Base-by-base conservation (phyloP, 2,329 filamentous ascomycete genomes). In the Pseudogymnoascus sp. region DNA sequence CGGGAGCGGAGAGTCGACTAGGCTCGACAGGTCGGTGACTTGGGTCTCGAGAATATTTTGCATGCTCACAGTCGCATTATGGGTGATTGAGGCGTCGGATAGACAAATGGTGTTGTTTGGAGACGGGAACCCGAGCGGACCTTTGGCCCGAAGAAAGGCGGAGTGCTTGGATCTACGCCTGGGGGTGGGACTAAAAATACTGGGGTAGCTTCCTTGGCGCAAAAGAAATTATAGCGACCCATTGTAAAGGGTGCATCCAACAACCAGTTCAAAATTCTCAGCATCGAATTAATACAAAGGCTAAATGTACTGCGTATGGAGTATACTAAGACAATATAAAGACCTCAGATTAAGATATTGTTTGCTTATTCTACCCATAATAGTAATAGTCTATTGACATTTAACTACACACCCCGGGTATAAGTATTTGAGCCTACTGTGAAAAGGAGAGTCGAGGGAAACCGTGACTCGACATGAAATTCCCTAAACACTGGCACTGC, bases 31-130 rank as follows among this genome's bases (percentile, higher is more conserved):
- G 65, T 74, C 72, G 14, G 66, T 69, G 28, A 74, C 71, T 69
- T 75, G 73, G 41, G 54, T 64, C 67, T 74, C 71, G 45, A 75
- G 69, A 34, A 69, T 69, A 65, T 74, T 74, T 57, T 62, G 54
- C 72, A 73, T 74, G 67, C 69, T 74, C 71, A 73, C 71, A 62
- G 39, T 34, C 51, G 28, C 51, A 57, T 57, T 21, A 57, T 57
- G 51, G 51, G 48, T 51, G 23, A 57, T 57, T 57, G 51, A 21
- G 51, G 51, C 51, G 51, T 57, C 16, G 51, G 51, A 57, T 21
- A 57, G 51, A 57, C 51, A 57, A 36, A 21, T 57, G 51, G 25
- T 57, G 51, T 57, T 57, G 51, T 57, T 57, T 57, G 51, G 28
- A 16, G 51, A 34, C 28, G 28, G 51, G 51, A 34, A 34, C 10